Evolutionary conservation across 2,329 filamentous ascomycete genomes (phyloP).

Genomic region (Fragosphaeria purpurea): DNA sequence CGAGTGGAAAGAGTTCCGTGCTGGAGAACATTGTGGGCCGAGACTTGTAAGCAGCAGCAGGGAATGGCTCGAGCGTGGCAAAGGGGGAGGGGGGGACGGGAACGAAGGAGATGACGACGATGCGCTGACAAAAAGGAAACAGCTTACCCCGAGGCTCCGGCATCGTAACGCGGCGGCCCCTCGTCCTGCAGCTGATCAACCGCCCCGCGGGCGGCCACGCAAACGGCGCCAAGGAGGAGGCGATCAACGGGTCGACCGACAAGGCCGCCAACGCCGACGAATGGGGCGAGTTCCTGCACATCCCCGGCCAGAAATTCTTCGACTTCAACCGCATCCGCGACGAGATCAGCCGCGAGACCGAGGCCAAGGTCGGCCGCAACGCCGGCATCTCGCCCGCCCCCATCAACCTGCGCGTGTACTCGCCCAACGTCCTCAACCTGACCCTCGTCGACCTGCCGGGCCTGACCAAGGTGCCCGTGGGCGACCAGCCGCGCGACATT

Average conservation of each 20-base stretch:
- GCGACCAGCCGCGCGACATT: constrained; percentile 93
- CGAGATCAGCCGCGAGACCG: constrained; percentile 83
- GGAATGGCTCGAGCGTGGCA: constrained; percentile 28
- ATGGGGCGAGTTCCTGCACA: constrained; percentile 98
- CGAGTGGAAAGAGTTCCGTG: constrained; percentile 98
- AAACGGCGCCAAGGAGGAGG: constrained; percentile 63
- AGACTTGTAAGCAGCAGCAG: constrained; percentile 62
- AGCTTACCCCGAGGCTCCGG: constrained; percentile 94
- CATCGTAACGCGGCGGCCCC: constrained; percentile 91
- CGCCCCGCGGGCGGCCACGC: constrained; percentile 52
- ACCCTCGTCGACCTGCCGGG: constrained; percentile 94
- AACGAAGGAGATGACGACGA: neutral
- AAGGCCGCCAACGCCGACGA: constrained; percentile 87
- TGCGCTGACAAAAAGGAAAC: constrained; percentile 2
- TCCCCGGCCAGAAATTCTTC: constrained; percentile 81
- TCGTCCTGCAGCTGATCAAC: constrained; percentile 97
- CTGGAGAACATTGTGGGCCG: constrained; percentile 97
- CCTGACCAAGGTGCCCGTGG: constrained; percentile 95
- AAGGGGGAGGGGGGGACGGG: too few relatives aligned
- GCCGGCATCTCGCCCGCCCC: constrained; percentile 97
- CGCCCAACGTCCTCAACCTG: constrained; percentile 89
- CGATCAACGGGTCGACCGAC: constrained; percentile 56
- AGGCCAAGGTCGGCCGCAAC: constrained; percentile 63
- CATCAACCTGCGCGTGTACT: constrained; percentile 98
- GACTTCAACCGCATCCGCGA: constrained; percentile 97